Evolutionary conservation across 2,329 filamentous ascomycete genomes (phyloP).

Genomic region (Ascocoryne sarcoides): DNA sequence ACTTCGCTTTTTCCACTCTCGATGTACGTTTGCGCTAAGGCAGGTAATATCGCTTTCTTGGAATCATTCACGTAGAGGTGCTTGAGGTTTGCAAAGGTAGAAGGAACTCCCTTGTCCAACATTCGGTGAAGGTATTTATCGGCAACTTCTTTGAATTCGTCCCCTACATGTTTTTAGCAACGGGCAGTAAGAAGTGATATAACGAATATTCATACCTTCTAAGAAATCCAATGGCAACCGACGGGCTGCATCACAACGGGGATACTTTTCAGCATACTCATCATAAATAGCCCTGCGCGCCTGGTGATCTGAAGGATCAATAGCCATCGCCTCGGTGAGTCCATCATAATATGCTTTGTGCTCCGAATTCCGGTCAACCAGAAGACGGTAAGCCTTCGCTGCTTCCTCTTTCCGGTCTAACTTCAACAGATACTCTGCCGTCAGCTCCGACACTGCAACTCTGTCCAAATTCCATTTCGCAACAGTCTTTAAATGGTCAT

Average conservation of each 20-base stretch:
- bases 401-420: conserved; percentile 74
- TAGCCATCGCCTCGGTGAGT: conserved; percentile 58
- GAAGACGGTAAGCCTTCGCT: conserved; percentile 66
- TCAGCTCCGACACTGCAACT: conserved; percentile 74
- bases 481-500: conserved; percentile 75
- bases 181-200: not conserved
- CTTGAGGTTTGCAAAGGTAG: conserved; percentile 94
- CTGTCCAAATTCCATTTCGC: conserved; percentile 75
- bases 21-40: conserved; percentile 71
- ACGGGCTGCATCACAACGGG: conserved; percentile 75
- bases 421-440: conserved; percentile 74
- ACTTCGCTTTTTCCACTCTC: conserved; percentile 41
- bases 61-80: conserved; percentile 70
- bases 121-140: conserved; percentile 73
- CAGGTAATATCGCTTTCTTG: conserved; percentile 71
- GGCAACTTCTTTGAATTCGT: conserved; percentile 71
- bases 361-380: conserved; percentile 83
- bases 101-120: conserved; percentile 88
- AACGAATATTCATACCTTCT: conserved; percentile 42
- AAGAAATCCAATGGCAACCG: conserved; percentile 87
- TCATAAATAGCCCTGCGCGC: conserved; percentile 69
- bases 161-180: conserved; percentile 40
- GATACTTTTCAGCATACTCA: conserved; percentile 71
- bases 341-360: conserved; percentile 78
- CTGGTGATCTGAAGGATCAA: conserved; percentile 51